Base-by-base conservation (phyloP, 176 grass and related monocot species). In the Urochloa ruziziensis region DNA sequence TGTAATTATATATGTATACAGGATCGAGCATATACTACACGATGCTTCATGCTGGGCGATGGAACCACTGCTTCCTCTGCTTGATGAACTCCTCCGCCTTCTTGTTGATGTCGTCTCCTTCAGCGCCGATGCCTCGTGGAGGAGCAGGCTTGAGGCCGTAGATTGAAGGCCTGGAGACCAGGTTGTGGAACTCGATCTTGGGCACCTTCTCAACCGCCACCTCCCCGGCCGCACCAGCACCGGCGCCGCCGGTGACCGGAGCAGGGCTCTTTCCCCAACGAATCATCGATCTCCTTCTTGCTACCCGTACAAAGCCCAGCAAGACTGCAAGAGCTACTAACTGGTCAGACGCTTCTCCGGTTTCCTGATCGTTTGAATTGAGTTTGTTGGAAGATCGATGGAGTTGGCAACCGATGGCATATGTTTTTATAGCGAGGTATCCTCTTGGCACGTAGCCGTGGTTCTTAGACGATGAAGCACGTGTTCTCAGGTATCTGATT, bases 141-240 rank as follows among this genome's bases (percentile, higher is more conserved):
- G 69, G 30, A 27, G 3, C 24, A 51, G n/a, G 29, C 3, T 13
- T 6, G 9, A 25, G 44, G 37, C 39, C 27, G 29, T 21, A 19
- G 29, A 83, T 42, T 0, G 30, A 13, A 6, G 64, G 30, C 7
- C 27, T 62, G 7, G 46, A 24, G 32, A 49, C 56, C 23, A 52
- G 11, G 67, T 64, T 86, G 43, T 5, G 56, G 17, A 79, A 9
- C 58, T 78, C 39, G 39, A 78, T 47, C 49, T 14, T 56, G 11
- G 54, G 29, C 83, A 86, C 85, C 70, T 87, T 87, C 36, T 81
- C 69, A 21, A 87, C 85, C 16, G 60, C 28, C 21, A 87, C 85
- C 36, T 87, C 85, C 6, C 25, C 67, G 29, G 23, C 23, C 70
- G 15, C 48, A 44, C 42, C 42, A 6, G 4, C 48, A 19, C 52